Base-by-base conservation (phyloP, 257 asterid genomes). In the Fraxinus anomala region DNA sequence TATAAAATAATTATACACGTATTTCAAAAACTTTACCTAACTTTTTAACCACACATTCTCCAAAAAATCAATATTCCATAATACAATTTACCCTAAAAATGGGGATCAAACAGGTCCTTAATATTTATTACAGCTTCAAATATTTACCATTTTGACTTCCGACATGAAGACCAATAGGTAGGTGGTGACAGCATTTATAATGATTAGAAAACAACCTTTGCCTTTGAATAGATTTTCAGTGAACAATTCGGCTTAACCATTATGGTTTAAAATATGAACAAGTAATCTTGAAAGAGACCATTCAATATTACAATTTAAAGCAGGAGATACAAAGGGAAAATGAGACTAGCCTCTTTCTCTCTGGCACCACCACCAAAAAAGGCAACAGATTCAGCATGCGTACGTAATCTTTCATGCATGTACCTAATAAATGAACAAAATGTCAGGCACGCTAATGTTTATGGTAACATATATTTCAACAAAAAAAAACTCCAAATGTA, bases 301-400 rank as follows among this genome's bases (percentile, higher is more conserved):
- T 72, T n/a, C 65, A 71, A 39, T 30, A 12, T 7, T 3, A 71
- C 13, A 71, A n/a, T 71, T 23, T 40, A 23, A 44, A 39, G 39
- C 76, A 42, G 39, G 36, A 5, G 34, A 21, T 44, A 26, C 34
- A 44, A 59, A 76, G 74, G 69, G 76, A 72, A 68, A 72, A 36
- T 47, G 40, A 73, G 73, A 71, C 11, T 34, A 49, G 63, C 99
- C 99, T 94, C 97, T 87, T 83, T 93, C 88, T 96, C 99, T 85
- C 99, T 92, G 81, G 91, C 80, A 82, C 98, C 99, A 75, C 99
- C 99, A 73, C 99, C 99, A 82, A 96, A 96, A 88, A 96, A 96
- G 72, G 99, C 99, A 89, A 96, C 93, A 30, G 99, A 96, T 80
- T 96, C 99, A 77, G 99, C 99, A 91, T 96, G 99, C 56, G 99